Conservation (phyloP, 805 yeast species). For the Blastobotrys attinorum region DNA sequence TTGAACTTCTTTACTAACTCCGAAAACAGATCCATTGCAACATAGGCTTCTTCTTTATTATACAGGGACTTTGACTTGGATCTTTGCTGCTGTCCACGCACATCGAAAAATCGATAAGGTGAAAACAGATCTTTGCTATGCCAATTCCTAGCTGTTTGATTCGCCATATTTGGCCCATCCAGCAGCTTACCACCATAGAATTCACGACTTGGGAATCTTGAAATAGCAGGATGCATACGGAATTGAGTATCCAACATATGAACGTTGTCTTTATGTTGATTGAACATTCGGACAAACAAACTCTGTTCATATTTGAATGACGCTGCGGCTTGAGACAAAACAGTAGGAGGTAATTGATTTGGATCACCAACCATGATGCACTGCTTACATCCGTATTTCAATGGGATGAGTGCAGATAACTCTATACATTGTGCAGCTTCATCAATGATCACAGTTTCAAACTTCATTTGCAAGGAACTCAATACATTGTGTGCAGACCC, state of each 20-base stretch:
- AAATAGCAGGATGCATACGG: slow-evolving; percentile 95
- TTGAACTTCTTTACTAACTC: slow-evolving; percentile 26
- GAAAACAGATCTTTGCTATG: slow-evolving; percentile 47
- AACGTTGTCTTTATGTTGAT: slow-evolving; percentile 48
- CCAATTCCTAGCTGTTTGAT: slow-evolving; percentile 62
- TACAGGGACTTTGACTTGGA: slow-evolving; percentile 58
- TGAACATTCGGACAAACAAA: slow-evolving; percentile 88
- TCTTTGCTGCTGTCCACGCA: slow-evolving; percentile 56
- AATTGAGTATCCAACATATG: slow-evolving; percentile 83
- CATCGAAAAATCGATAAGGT: slow-evolving; percentile 75
- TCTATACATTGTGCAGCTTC: slow-evolving; percentile 98
- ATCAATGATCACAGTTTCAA: slow-evolving; percentile 88
- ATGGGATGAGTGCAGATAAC: slow-evolving; percentile 81
- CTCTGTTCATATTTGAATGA: slow-evolving; percentile 78
- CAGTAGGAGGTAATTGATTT: slow-evolving; percentile 96
- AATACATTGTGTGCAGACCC: slow-evolving; percentile 91
- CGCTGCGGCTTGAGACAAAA: slow-evolving; percentile 81
- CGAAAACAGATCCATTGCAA: slow-evolving; percentile 61
- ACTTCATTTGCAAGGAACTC: slow-evolving; percentile 62
- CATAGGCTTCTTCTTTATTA: slow-evolving; percentile 62
- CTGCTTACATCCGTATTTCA: slow-evolving; percentile 79
- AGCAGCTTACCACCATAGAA: slow-evolving; percentile 66
- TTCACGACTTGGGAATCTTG: slow-evolving; percentile 75
- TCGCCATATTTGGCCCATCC: slow-evolving; percentile 73
- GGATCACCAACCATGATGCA: slow-evolving; percentile 99